phyloP scores from a whole-genome alignment of 345 rosid genomes.

The Brassica rapa region DNA sequence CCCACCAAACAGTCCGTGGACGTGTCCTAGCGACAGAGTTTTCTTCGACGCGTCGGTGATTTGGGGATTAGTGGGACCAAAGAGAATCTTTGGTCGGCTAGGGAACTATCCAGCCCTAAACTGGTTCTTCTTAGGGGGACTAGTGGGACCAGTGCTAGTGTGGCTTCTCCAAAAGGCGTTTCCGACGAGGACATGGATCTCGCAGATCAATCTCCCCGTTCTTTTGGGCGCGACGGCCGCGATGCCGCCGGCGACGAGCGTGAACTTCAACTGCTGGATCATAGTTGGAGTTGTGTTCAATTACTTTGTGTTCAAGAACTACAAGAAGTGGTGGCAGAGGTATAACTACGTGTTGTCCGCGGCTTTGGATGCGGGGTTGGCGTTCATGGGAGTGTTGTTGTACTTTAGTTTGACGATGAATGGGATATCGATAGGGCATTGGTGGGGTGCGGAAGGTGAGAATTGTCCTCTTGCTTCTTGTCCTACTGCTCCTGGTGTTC shows the following conservation, averaged over 20 bases:
- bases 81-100: conserved; percentile 48
- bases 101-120: conserved; percentile 42
- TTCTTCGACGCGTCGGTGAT: conserved; percentile 65
- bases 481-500: conserved; percentile 58
- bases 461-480: conserved; percentile 54
- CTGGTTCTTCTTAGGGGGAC: conserved; percentile 67
- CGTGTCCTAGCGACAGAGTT: conserved; percentile 57
- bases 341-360: conserved; percentile 67
- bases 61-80: conserved; percentile 64
- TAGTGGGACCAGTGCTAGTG: conserved; percentile 47
- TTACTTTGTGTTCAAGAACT: conserved; percentile 49
- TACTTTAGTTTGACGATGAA: conserved; percentile 53
- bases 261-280: conserved; percentile 61
- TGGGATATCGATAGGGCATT: conserved; percentile 19
- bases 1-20: conserved; percentile 64
- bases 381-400: conserved; percentile 58
- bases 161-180: conserved; percentile 54
- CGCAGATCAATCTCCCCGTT: conserved; percentile 55
- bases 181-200: conserved; percentile 53
- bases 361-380: conserved; percentile 59
- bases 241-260: conserved; percentile 61
- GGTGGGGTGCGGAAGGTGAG: conserved; percentile 61
- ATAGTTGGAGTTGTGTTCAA: conserved; percentile 51
- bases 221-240: conserved; percentile 52
- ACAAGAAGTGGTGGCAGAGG: conserved; percentile 62